Evolutionary conservation across 1,284 basidiomycete species (phyloP).

Genomic region (Trichosporon inkin): DNA sequence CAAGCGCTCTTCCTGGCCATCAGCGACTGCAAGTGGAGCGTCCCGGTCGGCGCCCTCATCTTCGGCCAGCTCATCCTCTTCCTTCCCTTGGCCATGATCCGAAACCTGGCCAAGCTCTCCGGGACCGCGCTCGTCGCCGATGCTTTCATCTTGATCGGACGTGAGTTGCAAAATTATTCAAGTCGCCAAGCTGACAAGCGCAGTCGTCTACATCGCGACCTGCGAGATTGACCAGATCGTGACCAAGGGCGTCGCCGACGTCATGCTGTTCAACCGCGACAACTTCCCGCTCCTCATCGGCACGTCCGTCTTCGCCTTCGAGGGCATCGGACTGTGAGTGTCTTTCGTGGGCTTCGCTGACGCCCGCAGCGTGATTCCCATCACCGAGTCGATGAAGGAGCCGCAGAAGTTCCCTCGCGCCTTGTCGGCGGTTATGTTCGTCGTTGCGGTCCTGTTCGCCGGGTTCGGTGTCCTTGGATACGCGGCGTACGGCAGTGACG

Average conservation of each 20-base stretch:
- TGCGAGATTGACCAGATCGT: conserved; percentile 69
- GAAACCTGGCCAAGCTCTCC: conserved; percentile 88
- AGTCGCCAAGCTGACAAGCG: conserved; percentile 9
- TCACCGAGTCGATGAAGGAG: conserved; percentile 91
- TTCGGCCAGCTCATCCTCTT: conserved; percentile 79
- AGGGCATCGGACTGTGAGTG: conserved; percentile 88
- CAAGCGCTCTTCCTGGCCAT: conserved; percentile 82
- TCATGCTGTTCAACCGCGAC: conserved; percentile 80
- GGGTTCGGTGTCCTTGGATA: conserved; percentile 87
- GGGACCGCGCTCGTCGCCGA: conserved; percentile 90
- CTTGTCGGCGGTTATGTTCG: conserved; percentile 82
- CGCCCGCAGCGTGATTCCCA: conserved; percentile 69
- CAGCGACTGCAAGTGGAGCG: conserved; percentile 66
- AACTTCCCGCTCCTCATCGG: conserved; percentile 91
- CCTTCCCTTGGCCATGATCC: conserved; percentile 76
- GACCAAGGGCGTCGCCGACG: conserved; percentile 68
- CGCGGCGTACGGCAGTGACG: conserved; percentile 77
- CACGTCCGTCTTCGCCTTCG: conserved; percentile 97
- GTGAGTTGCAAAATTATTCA: conserved; percentile 44
- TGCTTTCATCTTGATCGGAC: conserved; percentile 86
- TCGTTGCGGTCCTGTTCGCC: conserved; percentile 69
- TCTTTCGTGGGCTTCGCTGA: neutral
- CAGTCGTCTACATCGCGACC: conserved; percentile 74
- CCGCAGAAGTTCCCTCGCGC: conserved; percentile 87
- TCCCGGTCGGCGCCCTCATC: conserved; percentile 77